Evolutionary conservation across 306 rosid species (phyloP), one percentile per base, ranked within the genome.

Genomic region (Styphnolobium japonicum): DNA sequence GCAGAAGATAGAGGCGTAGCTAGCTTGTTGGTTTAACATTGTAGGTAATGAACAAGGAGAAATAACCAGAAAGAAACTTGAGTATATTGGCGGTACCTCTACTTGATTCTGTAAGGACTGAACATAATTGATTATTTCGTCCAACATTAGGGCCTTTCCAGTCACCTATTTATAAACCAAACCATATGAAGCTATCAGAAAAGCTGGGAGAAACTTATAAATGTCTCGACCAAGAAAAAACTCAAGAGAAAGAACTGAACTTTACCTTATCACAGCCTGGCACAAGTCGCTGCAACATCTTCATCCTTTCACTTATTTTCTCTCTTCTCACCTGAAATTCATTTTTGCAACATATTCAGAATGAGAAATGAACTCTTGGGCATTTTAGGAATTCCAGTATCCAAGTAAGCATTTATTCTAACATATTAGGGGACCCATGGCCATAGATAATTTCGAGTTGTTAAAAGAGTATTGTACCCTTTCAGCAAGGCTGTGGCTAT

Each of bases 401-500:
- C 37, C 1, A 72, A 55, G 76, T n/a, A 39, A 61, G 14, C 10
- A 21, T 8, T n/a, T n/a, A n/a, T n/a, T n/a, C 0, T 10, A 53
- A 14, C 23, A 51, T 19, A 67, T 5, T n/a, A 15, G 27, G 64
- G 75, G 57, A 25, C 58, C 76, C 65, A 29, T 11, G 36, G 74
- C 76, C 65, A 29, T 11, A 63, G 74, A 43, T 74, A 74, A 76
- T 79, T 79, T 11, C 42, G 34, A 60, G 63, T 79, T 43, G 75
- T 71, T 63, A 40, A 55, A 46, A 46, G 7, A 45, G 63, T 9
- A 19, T 16, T 12, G 48, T 88, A 94, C 98, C 97, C 98, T 94
- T 73, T 94, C 98, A 21, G 98, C 97, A 56, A 94, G 97, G 97
- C 98, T 94, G 89, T 92, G 98, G 88, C 97, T 94, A 76, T 94